A percentile compares a stretch with the other conserved stretches of the same genome.
phyloP scores from a whole-genome alignment of 2,329 filamentous ascomycete genomes.

The Xylaria sp. region DNA sequence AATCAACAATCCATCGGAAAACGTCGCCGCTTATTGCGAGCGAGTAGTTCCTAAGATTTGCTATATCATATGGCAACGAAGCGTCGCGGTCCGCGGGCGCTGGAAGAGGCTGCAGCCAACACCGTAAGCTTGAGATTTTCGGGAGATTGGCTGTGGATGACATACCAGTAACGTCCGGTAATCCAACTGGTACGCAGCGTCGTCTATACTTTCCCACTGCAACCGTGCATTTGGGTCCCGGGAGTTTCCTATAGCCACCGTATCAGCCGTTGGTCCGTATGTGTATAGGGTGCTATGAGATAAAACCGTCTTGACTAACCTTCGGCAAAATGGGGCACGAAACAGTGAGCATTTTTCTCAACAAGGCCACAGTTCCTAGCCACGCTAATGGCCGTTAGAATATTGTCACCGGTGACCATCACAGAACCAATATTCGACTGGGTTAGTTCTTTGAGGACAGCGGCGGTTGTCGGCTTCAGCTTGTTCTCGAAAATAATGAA shows the following conservation, averaged over 20 bases:
- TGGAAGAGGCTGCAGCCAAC: conserved; percentile 62
- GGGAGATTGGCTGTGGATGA: not conserved
- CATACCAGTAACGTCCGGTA: conserved; percentile 71
- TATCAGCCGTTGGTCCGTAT: conserved; percentile 14
- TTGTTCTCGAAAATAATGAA: conserved; percentile 99
- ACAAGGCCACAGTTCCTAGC: conserved; percentile 87
- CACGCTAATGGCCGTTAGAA: conserved; percentile 93
- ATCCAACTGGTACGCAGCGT: conserved; percentile 76
- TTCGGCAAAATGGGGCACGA: conserved; percentile 84
- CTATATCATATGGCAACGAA: conserved; percentile 83
- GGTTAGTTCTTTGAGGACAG: conserved; percentile 79
- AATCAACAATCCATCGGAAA: conserved; percentile 96
- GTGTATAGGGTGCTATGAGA: not conserved
- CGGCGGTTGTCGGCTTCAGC: conserved; percentile 82
- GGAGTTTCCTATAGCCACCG: conserved; percentile 58
- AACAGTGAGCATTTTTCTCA: conserved; percentile 81
- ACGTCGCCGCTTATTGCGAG: conserved; percentile 90
- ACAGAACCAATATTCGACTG: conserved; percentile 84
- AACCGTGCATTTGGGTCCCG: conserved; percentile 74
- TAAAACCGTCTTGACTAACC: conserved; percentile 46
- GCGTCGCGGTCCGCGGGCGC: conserved; percentile 72
- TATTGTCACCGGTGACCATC: conserved; percentile 99
- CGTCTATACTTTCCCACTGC: conserved; percentile 94
- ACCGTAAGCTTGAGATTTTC: conserved; percentile 1
- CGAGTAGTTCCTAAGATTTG: conserved; percentile 81